Conservation (phyloP, 140 eudicot genomes). For the Senecio squalidus region DNA sequence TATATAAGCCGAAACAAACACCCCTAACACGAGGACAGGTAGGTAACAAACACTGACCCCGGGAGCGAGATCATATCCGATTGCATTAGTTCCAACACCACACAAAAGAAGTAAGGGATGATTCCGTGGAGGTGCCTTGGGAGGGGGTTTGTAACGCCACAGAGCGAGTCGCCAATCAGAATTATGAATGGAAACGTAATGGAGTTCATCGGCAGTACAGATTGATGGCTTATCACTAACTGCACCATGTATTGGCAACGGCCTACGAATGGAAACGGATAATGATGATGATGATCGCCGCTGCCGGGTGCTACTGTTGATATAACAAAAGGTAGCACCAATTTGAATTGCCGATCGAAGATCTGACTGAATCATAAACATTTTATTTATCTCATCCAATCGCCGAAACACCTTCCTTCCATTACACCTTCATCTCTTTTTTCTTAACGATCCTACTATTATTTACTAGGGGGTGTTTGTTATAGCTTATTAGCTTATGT, state of each 20-base stretch:
- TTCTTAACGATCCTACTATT: no score
- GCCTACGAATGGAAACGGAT: conserved; percentile 22
- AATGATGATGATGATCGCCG: conserved; percentile 14
- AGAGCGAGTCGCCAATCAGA: conserved; percentile 80
- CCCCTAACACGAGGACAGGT: no score
- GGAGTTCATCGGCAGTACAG: conserved; percentile 84
- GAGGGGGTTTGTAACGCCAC: conserved; percentile 78
- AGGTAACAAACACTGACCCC: conserved; percentile 46
- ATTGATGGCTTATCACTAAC: conserved; percentile 46
- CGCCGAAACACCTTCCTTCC: no score
- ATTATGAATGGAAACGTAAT: conserved; percentile 54
- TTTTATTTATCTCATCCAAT: no score
- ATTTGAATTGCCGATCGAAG: conserved; percentile 50
- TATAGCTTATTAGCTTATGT: no score
- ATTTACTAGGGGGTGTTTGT: no score
- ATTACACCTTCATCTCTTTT: no score
- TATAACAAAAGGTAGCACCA: conserved; percentile 36
- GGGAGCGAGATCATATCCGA: conserved; percentile 88
- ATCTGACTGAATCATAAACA: conserved; percentile 37
- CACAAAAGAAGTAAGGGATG: conserved; percentile 69
- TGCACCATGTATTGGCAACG: conserved; percentile 14
- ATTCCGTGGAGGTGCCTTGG: conserved; percentile 59
- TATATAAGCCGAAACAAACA: no score
- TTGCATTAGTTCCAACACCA: conserved; percentile 84
- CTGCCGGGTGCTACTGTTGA: conserved; percentile 22